These are phyloP conservation scores for Vishniacozyma victoriae DNA, from an alignment of 768 basidiomycete genomes.

Conservation along the genomic window DNA sequence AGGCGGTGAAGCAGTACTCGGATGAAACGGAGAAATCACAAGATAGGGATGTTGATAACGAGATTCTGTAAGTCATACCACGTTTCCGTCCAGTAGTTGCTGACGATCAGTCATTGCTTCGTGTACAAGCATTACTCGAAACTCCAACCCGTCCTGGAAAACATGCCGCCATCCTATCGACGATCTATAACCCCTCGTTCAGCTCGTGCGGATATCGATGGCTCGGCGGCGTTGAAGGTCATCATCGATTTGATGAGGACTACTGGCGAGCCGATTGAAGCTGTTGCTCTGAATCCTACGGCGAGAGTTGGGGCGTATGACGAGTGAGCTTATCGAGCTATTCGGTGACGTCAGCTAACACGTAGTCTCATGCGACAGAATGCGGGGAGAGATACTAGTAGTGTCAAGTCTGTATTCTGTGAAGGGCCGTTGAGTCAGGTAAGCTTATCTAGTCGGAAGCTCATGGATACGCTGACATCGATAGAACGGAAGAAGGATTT, in stretches of 20 bases:
- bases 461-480: not conserved
- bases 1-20: slow-evolving; percentile 17
- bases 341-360: slow-evolving; percentile 1
- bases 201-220: slow-evolving; percentile 22
- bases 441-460: not conserved
- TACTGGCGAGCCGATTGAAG: slow-evolving; percentile 20
- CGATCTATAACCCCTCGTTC: slow-evolving; percentile 2
- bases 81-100: not conserved
- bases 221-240: slow-evolving; percentile 12
- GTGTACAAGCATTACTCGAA: slow-evolving; percentile 21
- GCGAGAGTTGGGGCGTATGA: slow-evolving; percentile 27
- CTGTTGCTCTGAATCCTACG: slow-evolving; percentile 12
- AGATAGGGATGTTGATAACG: slow-evolving; percentile 32
- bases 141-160: slow-evolving; percentile 11
- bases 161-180: slow-evolving; percentile 14
- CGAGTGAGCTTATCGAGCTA: slow-evolving; percentile 23
- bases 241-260: slow-evolving; percentile 20
- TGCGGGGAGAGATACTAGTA: slow-evolving; percentile 24
- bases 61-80: slow-evolving; percentile 20
- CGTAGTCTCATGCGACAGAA: slow-evolving; percentile 36
- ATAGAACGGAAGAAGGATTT: slow-evolving; percentile 32
- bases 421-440: slow-evolving; percentile 40
- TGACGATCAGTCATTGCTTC: slow-evolving; percentile 25
- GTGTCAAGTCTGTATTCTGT: slow-evolving; percentile 30
- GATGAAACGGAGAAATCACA: slow-evolving; percentile 21